Conservation (phyloP, 768 basidiomycete genomes). For the Podaxis sp. region DNA sequence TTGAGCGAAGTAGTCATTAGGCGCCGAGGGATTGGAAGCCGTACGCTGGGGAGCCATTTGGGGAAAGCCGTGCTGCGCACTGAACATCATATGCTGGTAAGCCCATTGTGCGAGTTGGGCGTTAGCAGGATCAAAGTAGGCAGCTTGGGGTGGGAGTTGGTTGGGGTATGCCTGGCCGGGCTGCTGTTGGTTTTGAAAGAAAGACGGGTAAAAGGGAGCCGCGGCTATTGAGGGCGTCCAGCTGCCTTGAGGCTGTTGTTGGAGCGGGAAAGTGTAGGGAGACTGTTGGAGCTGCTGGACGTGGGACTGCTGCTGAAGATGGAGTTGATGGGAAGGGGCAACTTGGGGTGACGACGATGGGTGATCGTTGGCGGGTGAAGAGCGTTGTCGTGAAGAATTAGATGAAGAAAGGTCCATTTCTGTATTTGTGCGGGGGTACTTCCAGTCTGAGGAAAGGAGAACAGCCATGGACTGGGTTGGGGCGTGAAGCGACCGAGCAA, state of each 20-base stretch:
- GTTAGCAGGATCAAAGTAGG: conserved; percentile 74
- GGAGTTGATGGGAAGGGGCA: conserved; percentile 15
- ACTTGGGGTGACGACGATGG: conserved; percentile 17
- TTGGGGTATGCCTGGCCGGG: conserved; percentile 48
- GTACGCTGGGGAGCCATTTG: conserved; percentile 48
- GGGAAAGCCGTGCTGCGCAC: conserved; percentile 55
- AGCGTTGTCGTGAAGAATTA: conserved; percentile 50
- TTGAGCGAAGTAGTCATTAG: conserved; percentile 58
- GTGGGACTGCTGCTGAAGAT: conserved; percentile 23
- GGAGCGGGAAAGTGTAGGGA: conserved; percentile 67
- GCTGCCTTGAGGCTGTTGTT: conserved; percentile 66
- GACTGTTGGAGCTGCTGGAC: conserved; percentile 33
- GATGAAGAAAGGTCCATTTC: conserved; percentile 53
- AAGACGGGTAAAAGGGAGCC: conserved; percentile 76
- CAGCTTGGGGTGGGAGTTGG: conserved; percentile 48
- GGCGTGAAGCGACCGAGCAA: conserved; percentile 13
- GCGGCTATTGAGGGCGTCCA: conserved; percentile 70
- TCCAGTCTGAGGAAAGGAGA: conserved; percentile 78
- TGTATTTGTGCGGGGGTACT: conserved; percentile 58
- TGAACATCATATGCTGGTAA: conserved; percentile 90
- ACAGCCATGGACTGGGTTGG: conserved; percentile 65
- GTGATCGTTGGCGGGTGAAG: conserved; percentile 60
- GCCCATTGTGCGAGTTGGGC: conserved; percentile 85
- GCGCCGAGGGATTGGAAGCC: conserved; percentile 35
- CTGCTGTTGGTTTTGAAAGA: conserved; percentile 70